Percentiles rank a stretch among this genome's conserved stretches.
phyloP scores from a whole-genome alignment of 495 filamentous ascomycete species.

The Aspergillus bridgeri region DNA sequence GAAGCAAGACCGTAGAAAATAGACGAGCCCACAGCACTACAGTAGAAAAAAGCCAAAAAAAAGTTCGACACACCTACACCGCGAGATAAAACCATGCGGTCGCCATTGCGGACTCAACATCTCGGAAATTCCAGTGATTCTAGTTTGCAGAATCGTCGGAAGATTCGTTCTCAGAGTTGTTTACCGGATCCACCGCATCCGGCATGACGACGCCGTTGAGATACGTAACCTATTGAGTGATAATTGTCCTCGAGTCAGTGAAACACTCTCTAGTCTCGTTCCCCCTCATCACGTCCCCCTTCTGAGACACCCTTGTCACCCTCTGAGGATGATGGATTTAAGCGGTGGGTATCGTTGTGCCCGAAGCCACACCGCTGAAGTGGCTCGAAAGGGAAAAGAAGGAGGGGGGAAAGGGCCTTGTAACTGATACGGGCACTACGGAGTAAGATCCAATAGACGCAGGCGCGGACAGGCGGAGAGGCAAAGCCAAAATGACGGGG shows the following conservation, averaged over 20 bases:
- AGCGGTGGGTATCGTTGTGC: conserved; percentile 19
- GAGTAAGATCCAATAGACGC: conserved; percentile 31
- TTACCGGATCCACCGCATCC: conserved; percentile 33
- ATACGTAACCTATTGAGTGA: conserved; percentile 51
- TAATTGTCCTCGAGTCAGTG: conserved; percentile 24
- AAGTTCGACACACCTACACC: conserved; percentile 5
- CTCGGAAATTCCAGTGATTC: background rate
- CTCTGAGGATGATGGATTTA: conserved; percentile 6
- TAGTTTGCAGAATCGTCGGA: conserved; percentile 3
- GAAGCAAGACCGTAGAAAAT: background rate
- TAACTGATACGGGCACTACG: conserved; percentile 22
- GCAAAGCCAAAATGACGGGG: conserved; percentile 21
- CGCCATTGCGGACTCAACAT: background rate
- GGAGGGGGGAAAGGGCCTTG: conserved; percentile 13
- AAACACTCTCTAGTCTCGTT: background rate
- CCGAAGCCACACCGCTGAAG: conserved; percentile 23
- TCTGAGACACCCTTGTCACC: conserved; percentile 6
- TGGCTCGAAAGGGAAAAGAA: conserved; percentile 17
- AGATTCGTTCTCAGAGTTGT: conserved; percentile 13
- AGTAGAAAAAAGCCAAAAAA: conserved; percentile 7
- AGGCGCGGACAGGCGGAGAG: conserved; percentile 26
- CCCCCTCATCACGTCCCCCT: conserved; percentile 5
- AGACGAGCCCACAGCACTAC: background rate
- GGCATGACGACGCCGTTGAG: conserved; percentile 65
- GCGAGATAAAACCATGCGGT: background rate